Base-by-base conservation (phyloP, 345 rosid species). In the Populus nigra region DNA sequence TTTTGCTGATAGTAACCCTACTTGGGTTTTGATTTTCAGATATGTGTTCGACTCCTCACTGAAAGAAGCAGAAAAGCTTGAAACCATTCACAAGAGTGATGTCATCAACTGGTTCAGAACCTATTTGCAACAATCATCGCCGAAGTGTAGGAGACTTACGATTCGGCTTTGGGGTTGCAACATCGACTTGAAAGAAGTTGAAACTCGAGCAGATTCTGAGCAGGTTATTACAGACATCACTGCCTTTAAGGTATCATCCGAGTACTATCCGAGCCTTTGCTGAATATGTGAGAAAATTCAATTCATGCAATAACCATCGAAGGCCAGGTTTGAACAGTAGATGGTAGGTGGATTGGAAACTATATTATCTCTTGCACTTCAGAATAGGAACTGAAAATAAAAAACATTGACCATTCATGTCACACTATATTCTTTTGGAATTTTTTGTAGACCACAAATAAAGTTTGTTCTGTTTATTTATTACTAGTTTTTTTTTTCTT, bases 81-180 rank as follows among this genome's bases (percentile, higher is more conserved):
- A 77, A 82, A 86, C 76, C 84, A 84, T 92, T 67, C 41, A 69
- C 68, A 93, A 93, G 87, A 83, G 29, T 25, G 98, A 96, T 68
- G 77, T 96, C 63, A 73, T 92, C 9, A 77, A 78, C 18, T 93
- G 93, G 98, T 93, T 83, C 76, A 89, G 76, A 79, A 88, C 75
- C 12, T 96, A 96, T 84, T 83, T 96, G 82, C 82, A 76, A 18
- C 90, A 82, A 76, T 77, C 93, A 8, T 96, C 99, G 10, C 89
- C 91, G 0, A 87, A 90, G 73, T 88, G 94, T 25, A 86, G 99
- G 83, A 90, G 96, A 83, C 89, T 96, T 76, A 89, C 87, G 8
- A 84, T 96, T 72, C 88, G 93, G 68, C 90, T 96, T 15, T 96
- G 99, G 99, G 98, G 99, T 78, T 93, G 98, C 91, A 87, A 96